Percentiles rank a stretch among this genome's conserved stretches.
Conservation (phyloP, 768 basidiomycete genomes). For the Strobilomyces dryophilus region DNA sequence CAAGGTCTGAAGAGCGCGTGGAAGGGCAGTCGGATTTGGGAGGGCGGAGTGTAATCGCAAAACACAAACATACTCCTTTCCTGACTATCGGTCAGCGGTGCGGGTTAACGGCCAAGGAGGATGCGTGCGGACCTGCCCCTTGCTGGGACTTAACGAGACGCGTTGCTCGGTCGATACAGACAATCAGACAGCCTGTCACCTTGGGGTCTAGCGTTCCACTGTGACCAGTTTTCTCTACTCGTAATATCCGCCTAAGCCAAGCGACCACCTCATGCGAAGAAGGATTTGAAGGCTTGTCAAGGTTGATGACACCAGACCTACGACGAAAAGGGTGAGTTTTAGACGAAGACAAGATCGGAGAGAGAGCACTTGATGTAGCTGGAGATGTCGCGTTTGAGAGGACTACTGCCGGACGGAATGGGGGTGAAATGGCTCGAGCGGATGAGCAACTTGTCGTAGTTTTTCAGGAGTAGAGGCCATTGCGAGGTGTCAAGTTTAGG, state of each 20-base stretch:
- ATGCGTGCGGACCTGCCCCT: slow-evolving; percentile 72
- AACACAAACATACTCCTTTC: slow-evolving; percentile 98
- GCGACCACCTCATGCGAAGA: slow-evolving; percentile 99
- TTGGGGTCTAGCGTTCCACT: slow-evolving; percentile 99
- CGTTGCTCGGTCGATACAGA: slow-evolving; percentile 98
- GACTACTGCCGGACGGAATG: slow-evolving; percentile 90
- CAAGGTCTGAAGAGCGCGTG: slow-evolving; percentile 92
- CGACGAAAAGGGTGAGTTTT: slow-evolving; percentile 1
- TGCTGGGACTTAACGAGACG: slow-evolving; percentile 98
- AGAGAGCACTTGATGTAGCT: slow-evolving; percentile 81
- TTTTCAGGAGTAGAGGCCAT: slow-evolving; percentile 97
- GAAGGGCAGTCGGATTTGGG: slow-evolving; percentile 77
- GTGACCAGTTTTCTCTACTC: slow-evolving; percentile 98
- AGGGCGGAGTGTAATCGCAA: slow-evolving; percentile 86
- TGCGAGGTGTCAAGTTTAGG: slow-evolving; percentile 91
- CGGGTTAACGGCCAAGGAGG: not conserved
- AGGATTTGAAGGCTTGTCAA: slow-evolving; percentile 99
- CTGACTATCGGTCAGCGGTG: slow-evolving; percentile 33
- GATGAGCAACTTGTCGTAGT: slow-evolving; percentile 95
- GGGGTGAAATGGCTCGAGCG: slow-evolving; percentile 98
- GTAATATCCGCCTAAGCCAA: slow-evolving; percentile 94
- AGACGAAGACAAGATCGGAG: not conserved
- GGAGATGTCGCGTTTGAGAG: slow-evolving; percentile 89
- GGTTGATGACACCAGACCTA: slow-evolving; percentile 97
- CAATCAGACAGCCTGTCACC: slow-evolving; percentile 97